Conservation (phyloP, 768 basidiomycete genomes). For the Rhodotorula sphaerocarpa region DNA sequence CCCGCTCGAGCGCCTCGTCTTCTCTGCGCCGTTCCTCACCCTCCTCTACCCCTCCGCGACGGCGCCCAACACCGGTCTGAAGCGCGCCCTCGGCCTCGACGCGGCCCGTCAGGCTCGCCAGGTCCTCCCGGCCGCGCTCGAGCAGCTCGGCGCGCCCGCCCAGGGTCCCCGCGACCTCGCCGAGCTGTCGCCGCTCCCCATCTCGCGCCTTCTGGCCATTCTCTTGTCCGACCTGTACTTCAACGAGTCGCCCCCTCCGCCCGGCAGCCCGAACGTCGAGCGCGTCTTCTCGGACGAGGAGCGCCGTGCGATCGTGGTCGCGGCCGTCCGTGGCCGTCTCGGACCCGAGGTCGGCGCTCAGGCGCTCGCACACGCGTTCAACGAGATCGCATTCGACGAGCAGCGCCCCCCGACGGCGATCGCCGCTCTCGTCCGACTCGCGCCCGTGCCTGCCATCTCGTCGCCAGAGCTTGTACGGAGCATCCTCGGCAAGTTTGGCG, state of each 20-base stretch:
- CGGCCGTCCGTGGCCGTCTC: conserved; percentile 11
- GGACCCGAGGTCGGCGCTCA: conserved; percentile 23
- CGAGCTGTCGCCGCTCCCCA: conserved; percentile 64
- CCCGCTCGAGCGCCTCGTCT: conserved; percentile 81
- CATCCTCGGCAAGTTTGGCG: conserved; percentile 12
- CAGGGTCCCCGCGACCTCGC: conserved; percentile 84
- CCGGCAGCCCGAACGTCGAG: background rate
- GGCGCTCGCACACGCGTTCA: conserved; percentile 31
- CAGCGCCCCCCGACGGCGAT: conserved; percentile 5
- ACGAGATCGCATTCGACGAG: conserved; percentile 24
- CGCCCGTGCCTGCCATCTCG: conserved; percentile 16
- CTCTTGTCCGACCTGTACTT: conserved; percentile 55
- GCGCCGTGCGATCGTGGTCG: conserved; percentile 16
- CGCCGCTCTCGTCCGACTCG: conserved; percentile 12
- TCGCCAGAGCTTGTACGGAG: conserved; percentile 17
- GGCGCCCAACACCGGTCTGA: conserved; percentile 60
- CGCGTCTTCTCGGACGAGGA: conserved; percentile 10
- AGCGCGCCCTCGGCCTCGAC: conserved; percentile 66
- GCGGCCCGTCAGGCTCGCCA: conserved; percentile 64
- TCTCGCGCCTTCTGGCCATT: conserved; percentile 71
- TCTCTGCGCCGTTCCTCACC: conserved; percentile 46
- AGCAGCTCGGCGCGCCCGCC: conserved; percentile 73
- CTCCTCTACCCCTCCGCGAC: background rate
- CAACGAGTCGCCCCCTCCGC: background rate
- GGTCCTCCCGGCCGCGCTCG: conserved; percentile 75